Percentiles rank a stretch among this genome's conserved stretches.
Conservation (phyloP, 148 eudicot species). For the Nyssa sinensis region DNA sequence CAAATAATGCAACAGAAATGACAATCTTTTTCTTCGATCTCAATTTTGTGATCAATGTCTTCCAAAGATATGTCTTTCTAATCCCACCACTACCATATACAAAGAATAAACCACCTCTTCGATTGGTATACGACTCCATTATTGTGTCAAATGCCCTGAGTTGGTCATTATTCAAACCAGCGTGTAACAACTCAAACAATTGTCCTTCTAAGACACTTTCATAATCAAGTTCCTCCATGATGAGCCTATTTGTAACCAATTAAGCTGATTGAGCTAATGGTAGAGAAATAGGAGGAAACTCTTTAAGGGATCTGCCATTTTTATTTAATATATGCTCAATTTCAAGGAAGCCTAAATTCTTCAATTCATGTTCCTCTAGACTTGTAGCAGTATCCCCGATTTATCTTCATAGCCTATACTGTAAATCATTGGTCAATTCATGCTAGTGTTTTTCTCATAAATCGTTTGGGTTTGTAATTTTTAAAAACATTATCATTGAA, state of each 20-base stretch:
- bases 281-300: background rate
- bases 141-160: background rate
- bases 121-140: background rate
- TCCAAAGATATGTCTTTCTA: conserved; percentile 3
- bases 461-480: background rate
- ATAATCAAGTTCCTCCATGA: background rate
- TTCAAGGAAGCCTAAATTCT: background rate
- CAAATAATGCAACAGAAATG: too few relatives aligned
- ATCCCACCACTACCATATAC: too few relatives aligned
- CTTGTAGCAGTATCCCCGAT: background rate
- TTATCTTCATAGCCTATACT: background rate
- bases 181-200: background rate
- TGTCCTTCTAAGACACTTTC: background rate
- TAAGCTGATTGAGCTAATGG: background rate
- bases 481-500: conserved; percentile 12
- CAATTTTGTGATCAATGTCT: background rate
- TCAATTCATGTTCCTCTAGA: background rate
- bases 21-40: too few relatives aligned
- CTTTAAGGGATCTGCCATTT: background rate
- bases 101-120: background rate
- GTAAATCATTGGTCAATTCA: background rate
- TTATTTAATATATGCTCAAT: background rate
- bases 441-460: background rate
- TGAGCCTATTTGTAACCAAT: background rate
- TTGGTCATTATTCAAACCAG: background rate